Percentiles rank a stretch among this genome's conserved stretches.
Evolutionary conservation across 176 grass and related monocot species (phyloP).

Genomic region (Saccharum spontaneum): DNA sequence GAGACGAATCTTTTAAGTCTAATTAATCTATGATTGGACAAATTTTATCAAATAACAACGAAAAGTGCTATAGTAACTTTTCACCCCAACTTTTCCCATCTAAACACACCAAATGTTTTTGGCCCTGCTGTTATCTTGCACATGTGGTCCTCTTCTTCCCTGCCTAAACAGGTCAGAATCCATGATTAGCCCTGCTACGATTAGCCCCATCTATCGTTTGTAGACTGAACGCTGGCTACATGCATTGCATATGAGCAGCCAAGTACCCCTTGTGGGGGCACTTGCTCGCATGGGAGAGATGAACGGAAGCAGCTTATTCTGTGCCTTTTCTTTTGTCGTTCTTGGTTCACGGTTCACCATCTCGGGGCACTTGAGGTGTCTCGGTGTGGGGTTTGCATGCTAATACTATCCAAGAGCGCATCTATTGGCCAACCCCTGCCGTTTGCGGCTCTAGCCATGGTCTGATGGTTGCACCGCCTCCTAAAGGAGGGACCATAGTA

Average conservation of each 20-base stretch:
- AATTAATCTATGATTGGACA: too few relatives aligned
- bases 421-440: neutral
- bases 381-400: constrained; percentile 12
- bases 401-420: neutral
- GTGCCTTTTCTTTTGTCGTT: constrained; percentile 27
- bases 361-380: constrained; percentile 12
- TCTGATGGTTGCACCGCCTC: neutral
- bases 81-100: too few relatives aligned
- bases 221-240: neutral
- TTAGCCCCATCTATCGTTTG: constrained; percentile 23
- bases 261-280: constrained; percentile 30
- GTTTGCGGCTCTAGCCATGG: constrained; percentile 28
- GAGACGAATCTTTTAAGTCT: too few relatives aligned
- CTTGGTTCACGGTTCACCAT: constrained; percentile 8
- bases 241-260: constrained; percentile 37
- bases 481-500: neutral
- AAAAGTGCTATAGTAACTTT: too few relatives aligned
- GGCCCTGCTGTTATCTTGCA: neutral
- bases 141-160: constrained; percentile 1
- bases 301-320: neutral
- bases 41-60: too few relatives aligned
- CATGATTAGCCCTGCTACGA: constrained; percentile 1
- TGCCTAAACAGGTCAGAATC: neutral
- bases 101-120: too few relatives aligned
- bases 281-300: neutral